Conservation (phyloP, 2,329 filamentous ascomycete genomes). For the Fusarium haematococcum region DNA sequence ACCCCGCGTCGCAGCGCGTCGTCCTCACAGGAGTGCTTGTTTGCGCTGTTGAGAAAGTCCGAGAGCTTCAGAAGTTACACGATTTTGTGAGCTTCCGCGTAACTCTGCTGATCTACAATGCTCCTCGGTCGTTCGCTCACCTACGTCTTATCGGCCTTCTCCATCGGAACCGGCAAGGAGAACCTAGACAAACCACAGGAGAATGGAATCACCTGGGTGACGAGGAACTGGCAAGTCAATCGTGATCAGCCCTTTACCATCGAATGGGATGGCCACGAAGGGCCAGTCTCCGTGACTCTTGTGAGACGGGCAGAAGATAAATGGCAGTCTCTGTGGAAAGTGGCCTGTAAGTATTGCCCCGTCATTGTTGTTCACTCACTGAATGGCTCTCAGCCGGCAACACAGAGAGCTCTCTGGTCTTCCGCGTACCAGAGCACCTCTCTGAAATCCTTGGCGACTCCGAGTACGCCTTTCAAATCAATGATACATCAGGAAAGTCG, state of each 20-base stretch:
- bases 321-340: neutral
- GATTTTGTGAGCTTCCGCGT: neutral
- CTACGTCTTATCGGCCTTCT: neutral
- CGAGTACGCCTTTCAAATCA: constrained; percentile 4
- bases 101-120: neutral
- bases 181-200: neutral
- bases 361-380: accelerated
- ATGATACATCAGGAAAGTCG: neutral
- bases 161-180: neutral
- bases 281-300: neutral
- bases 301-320: neutral
- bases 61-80: neutral
- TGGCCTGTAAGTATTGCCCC: neutral
- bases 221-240: neutral
- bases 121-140: neutral
- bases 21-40: neutral
- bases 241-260: neutral
- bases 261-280: neutral
- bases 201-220: constrained; percentile 2
- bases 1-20: neutral
- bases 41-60: neutral
- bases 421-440: neutral
- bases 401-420: neutral
- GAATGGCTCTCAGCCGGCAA: neutral
- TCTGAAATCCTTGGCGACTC: neutral